Evolutionary conservation across 129 eudicot genomes (phyloP), one percentile per base, ranked within the genome.

Genomic region (Centella asiatica): DNA sequence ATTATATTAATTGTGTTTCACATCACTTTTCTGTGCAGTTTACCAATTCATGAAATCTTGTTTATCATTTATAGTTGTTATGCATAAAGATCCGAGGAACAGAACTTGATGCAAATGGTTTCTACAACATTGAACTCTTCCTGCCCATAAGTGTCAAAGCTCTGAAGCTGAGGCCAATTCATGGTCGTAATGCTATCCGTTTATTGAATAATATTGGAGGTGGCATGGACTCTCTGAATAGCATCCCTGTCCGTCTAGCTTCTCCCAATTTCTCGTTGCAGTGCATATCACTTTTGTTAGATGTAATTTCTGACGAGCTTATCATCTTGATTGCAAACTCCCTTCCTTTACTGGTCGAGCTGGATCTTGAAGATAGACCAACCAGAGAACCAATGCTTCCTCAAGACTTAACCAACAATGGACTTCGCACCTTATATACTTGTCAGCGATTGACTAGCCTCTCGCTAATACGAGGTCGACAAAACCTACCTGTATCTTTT

Each of bases 301-400:
- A 87, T 69, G 37, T 63, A 44, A 78, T 87, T 54, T 67, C 70
- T 2, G 92, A 87, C 52, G 40, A 45, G 19, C 83, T 87, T 27
- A n/a, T 81, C n/a, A 33, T 44, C 22, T 20, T 70, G 17, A 76
- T 81, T 55, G 61, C 72, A 33, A 29, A 46, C 42, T 52, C 77
- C 51, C 78, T 83, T 57, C 88, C 95, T 49, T 66, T 68, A 6
- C 53, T 87, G 60, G 66, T 68, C 52, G 85, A 87, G 57, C 79
- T 87, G 63, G 83, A 87, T 66, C 85, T 87, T 59, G 79, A 83
- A 81, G 92, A 87, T 82, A 63, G 69, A 50, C 78, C 92, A 47
- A 26, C 7, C 19, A 32, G 44, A 0, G 74, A 80, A 42, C 88
- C 73, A 24, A 24, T 23, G 2, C 54, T 73, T 28, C 82, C 79